Percentiles rank a stretch among this genome's conserved stretches.
Conservation (phyloP, 1,139 yeast genomes). For the Yueomyces sp. region DNA sequence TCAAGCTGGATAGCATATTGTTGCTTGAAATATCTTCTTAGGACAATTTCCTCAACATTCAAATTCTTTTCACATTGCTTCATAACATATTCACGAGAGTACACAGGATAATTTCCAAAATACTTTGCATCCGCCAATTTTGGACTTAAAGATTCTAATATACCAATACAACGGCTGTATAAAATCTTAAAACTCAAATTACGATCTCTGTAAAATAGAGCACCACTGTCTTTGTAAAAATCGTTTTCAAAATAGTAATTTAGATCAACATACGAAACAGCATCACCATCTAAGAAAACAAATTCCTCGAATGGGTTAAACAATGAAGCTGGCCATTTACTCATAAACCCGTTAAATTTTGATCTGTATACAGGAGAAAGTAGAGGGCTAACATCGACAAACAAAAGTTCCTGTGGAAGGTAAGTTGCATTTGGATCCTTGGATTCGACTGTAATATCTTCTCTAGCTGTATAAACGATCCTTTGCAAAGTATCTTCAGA, state of each 20-base stretch:
- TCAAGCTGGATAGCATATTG: slow-evolving; percentile 34
- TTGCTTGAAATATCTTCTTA: slow-evolving; percentile 24
- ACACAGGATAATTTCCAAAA: slow-evolving; percentile 16
- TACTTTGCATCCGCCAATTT: slow-evolving; percentile 9
- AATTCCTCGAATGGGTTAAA: slow-evolving; percentile 40
- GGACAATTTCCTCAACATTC: slow-evolving; percentile 28
- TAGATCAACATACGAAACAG: slow-evolving; percentile 32
- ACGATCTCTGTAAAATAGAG: slow-evolving; percentile 37
- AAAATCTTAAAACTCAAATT: slow-evolving; percentile 25
- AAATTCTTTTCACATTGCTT: slow-evolving; percentile 16
- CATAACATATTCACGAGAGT: slow-evolving; percentile 5
- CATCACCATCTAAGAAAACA: slow-evolving; percentile 37
- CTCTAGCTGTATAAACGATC: slow-evolving; percentile 19
- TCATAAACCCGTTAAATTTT: slow-evolving; percentile 34
- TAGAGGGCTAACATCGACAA: slow-evolving; percentile 30
- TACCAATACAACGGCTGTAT: slow-evolving; percentile 24
- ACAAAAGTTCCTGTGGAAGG: slow-evolving; percentile 33
- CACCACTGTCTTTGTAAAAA: slow-evolving; percentile 29
- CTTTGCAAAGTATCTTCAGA: slow-evolving; percentile 12
- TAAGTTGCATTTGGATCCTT: slow-evolving; percentile 4
- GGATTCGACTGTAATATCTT: slow-evolving; percentile 12
- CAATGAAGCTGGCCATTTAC: slow-evolving; percentile 34
- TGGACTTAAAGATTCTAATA: slow-evolving; percentile 11
- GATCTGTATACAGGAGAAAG: slow-evolving; percentile 22
- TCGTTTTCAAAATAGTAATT: slow-evolving; percentile 26